These are phyloP conservation scores for Coccomyxa sp. DNA, from an alignment of 139 green algal species.

Conservation along the genomic window DNA sequence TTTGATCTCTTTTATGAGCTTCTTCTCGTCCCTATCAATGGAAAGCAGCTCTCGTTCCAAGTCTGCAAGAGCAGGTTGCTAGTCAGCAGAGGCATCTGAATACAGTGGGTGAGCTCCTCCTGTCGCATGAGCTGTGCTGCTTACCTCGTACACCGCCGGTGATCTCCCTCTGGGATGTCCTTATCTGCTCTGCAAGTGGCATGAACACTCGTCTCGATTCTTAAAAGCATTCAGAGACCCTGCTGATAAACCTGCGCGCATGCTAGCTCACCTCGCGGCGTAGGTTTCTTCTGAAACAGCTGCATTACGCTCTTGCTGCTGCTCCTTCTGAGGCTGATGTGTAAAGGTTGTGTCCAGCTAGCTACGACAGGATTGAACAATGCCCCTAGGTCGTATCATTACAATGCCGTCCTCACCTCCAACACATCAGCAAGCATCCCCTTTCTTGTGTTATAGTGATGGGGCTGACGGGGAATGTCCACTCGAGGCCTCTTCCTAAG, in stretches of 20 bases:
- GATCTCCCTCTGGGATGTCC: conserved; percentile 40
- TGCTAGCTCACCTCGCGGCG: not conserved
- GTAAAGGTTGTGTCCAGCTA: too few species aligned
- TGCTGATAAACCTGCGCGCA: not conserved
- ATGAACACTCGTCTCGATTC: not conserved
- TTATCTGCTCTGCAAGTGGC: conserved; percentile 40
- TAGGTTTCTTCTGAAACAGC: conserved; percentile 1
- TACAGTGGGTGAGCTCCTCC: too few species aligned
- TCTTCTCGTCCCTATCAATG: conserved; percentile 52
- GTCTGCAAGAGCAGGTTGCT: conserved; percentile 21
- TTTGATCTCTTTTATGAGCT: conserved; percentile 59
- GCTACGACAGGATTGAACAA: too few species aligned
- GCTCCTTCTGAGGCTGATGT: too few species aligned
- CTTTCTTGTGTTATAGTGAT: too few species aligned
- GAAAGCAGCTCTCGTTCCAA: conserved; percentile 46
- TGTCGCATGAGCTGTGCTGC: not conserved
- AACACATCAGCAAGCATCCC: too few species aligned
- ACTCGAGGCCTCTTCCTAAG: too few species aligned
- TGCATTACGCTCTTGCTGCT: too few species aligned
- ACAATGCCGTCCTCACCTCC: too few species aligned
- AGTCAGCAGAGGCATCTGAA: not conserved
- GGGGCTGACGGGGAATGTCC: too few species aligned
- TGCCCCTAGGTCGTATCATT: too few species aligned
- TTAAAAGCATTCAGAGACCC: not conserved
- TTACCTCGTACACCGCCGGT: conserved; percentile 41